Base-by-base conservation (phyloP, 768 basidiomycete species). In the Hydnum rufescens region DNA sequence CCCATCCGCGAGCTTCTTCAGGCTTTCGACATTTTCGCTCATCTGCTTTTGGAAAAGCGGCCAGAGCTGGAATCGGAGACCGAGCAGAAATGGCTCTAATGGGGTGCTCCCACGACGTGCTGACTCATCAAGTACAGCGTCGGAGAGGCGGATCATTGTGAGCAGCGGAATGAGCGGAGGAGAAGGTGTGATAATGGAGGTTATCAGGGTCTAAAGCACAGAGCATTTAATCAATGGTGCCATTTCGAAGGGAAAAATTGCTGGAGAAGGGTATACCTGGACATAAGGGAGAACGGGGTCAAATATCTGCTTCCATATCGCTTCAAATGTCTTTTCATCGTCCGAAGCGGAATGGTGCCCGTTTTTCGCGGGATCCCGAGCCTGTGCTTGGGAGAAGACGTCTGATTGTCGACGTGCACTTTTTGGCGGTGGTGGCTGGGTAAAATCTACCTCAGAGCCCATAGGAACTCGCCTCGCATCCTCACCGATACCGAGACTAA, bases 1-100 rank as follows among this genome's bases (percentile, higher is more conserved):
- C 13, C 82, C 79, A 58, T 90, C 92, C 1, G 83, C 82, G 25
- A 90, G 64, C 62, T 77, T 83, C 64, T 82, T 89, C 55, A 97
- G 65, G 28, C 77, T 73, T 13, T 92, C 88, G 43, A 82, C 70
- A 57, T 97, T 78, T 19, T 81, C 78, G 23, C 81, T 75, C 78
- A 96, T 83, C 29, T 74, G 74, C 60, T 84, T 92, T 61, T 92
- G 83, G 65, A 93, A 97, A 3, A 82, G 70, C 1, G 93, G 95
- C 88, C 90, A 97, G 71, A 97, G 76, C 58, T 79, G 74, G 52
- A 99, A 66, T 22, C 87, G 80, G 42, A 90, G 70, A 1, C 74
- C 71, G 63, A 89, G 83, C 49, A 92, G 71, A 63, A 81, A 89
- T 4, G 75, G 72, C 58, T 92, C 85, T 22, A 90, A 71, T 13